Evolutionary conservation across 495 filamentous ascomycete genomes (phyloP).

Genomic region (Podospora comata): DNA sequence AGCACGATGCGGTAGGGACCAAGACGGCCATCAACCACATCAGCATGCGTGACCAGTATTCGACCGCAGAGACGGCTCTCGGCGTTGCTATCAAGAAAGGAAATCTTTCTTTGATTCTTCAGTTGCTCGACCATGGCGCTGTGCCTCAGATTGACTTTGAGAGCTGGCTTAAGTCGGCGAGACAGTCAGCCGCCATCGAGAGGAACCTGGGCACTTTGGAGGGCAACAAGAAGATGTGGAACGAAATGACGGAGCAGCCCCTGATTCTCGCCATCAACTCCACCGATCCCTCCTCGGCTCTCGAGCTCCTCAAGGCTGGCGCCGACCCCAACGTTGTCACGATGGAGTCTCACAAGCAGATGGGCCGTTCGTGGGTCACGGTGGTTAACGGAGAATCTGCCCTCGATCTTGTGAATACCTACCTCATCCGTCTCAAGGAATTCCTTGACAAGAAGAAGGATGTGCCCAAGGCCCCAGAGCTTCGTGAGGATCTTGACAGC

Average conservation of each 20-base stretch:
- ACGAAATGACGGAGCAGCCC: slow-evolving; percentile 50
- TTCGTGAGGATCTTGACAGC: slow-evolving; percentile 31
- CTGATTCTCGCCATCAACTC: slow-evolving; percentile 55
- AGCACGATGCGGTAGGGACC: slow-evolving; percentile 58
- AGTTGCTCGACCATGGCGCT: slow-evolving; percentile 43
- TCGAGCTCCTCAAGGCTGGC: slow-evolving; percentile 57
- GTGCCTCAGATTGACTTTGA: slow-evolving; percentile 43
- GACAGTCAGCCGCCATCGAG: slow-evolving; percentile 24
- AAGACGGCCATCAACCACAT: slow-evolving; percentile 64
- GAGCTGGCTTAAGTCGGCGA: slow-evolving; percentile 44
- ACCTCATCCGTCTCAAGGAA: slow-evolving; percentile 45
- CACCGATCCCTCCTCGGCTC: slow-evolving; percentile 48
- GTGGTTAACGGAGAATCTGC: slow-evolving; percentile 41
- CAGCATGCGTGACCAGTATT: slow-evolving; percentile 25
- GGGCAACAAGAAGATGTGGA: slow-evolving; percentile 41
- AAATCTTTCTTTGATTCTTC: slow-evolving; percentile 36
- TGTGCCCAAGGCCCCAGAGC: slow-evolving; percentile 2
- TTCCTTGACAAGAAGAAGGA: slow-evolving; percentile 36
- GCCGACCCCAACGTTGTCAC: slow-evolving; percentile 55
- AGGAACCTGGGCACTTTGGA: slow-evolving; percentile 36
- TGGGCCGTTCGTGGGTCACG: slow-evolving; percentile 25
- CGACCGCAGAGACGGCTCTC: slow-evolving; percentile 37
- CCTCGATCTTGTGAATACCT: slow-evolving; percentile 54
- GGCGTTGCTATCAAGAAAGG: slow-evolving; percentile 33
- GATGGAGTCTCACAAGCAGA: slow-evolving; percentile 29